Percentiles rank a stretch among this genome's conserved stretches.
phyloP scores from a whole-genome alignment of 495 filamentous ascomycete species.

The Recurvomyces mirabilis region DNA sequence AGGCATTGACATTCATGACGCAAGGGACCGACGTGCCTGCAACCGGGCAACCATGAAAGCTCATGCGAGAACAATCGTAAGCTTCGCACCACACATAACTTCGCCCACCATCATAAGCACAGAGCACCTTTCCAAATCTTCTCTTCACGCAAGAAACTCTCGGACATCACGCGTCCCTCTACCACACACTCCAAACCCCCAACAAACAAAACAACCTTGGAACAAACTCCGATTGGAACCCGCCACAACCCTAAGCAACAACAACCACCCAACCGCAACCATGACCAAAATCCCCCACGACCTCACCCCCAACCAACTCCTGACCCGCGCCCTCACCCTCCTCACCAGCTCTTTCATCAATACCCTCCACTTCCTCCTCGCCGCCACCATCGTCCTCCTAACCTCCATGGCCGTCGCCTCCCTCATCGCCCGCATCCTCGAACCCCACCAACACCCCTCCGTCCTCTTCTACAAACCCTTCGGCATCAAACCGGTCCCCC shows the following conservation, averaged over 20 bases:
- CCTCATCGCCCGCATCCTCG: slow-evolving; percentile 1
- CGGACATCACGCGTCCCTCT: too few species aligned
- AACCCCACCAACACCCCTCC: slow-evolving; percentile 1
- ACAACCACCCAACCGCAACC: slow-evolving; percentile 3
- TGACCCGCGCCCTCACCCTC: neutral
- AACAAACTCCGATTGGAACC: neutral
- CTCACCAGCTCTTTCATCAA: neutral
- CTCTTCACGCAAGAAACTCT: neutral
- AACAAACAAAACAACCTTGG: neutral
- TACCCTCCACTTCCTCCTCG: slow-evolving; percentile 5
- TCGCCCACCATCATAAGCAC: neutral
- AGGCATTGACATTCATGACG: neutral
- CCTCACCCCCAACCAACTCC: neutral
- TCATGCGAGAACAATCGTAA: slow-evolving; percentile 6
- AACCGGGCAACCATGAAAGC: slow-evolving; percentile 6
- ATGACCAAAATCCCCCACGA: neutral
- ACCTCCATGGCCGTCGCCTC: neutral
- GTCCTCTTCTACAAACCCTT: neutral
- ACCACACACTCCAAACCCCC: neutral
- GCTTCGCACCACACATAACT: neutral
- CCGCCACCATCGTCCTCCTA: neutral
- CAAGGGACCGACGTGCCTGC: slow-evolving; percentile 1
- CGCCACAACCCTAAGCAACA: neutral
- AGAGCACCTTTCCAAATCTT: neutral
- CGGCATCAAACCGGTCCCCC: neutral